Percentiles rank a stretch among this genome's conserved stretches.
These are phyloP conservation scores for Priceomyces haplophilus DNA, from an alignment of 805 yeast species.

Conservation along the genomic window DNA sequence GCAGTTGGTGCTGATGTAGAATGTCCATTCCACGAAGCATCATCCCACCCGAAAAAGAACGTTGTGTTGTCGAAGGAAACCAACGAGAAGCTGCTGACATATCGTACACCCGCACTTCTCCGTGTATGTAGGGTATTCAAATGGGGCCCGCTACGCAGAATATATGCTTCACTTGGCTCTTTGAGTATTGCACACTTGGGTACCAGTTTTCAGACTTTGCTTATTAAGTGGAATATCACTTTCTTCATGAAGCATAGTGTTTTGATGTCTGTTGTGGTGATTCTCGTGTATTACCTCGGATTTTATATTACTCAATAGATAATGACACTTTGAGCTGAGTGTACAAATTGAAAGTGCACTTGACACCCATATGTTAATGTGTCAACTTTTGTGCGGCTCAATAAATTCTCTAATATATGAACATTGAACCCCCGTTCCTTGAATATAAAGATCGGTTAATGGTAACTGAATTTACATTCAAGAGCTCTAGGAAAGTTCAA, in stretches of 20 bases:
- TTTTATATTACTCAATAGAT: constrained; percentile 20
- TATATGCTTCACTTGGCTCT: no score
- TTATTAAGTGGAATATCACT: constrained; percentile 17
- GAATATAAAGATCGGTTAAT: not conserved
- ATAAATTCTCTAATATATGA: not conserved
- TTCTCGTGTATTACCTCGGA: constrained; percentile 18
- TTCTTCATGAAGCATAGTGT: constrained; percentile 19
- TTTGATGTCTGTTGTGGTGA: constrained; percentile 16
- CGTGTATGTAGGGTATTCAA: no score
- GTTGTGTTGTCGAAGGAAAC: no score
- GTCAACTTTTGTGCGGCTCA: constrained; percentile 17
- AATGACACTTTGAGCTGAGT: not conserved
- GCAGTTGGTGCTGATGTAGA: not conserved
- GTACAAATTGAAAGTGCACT: no score
- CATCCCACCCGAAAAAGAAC: no score
- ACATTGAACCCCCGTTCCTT: not conserved
- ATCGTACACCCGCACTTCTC: no score
- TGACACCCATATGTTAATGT: constrained; percentile 8
- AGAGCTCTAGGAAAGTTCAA: not conserved
- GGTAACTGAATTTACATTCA: not conserved
- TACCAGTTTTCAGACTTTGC: no score
- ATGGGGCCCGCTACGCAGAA: no score
- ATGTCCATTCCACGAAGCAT: no score
- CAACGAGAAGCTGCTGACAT: no score
- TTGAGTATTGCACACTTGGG: no score